Conservation (phyloP, 148 eudicot genomes). For the Limonium bicolor region DNA sequence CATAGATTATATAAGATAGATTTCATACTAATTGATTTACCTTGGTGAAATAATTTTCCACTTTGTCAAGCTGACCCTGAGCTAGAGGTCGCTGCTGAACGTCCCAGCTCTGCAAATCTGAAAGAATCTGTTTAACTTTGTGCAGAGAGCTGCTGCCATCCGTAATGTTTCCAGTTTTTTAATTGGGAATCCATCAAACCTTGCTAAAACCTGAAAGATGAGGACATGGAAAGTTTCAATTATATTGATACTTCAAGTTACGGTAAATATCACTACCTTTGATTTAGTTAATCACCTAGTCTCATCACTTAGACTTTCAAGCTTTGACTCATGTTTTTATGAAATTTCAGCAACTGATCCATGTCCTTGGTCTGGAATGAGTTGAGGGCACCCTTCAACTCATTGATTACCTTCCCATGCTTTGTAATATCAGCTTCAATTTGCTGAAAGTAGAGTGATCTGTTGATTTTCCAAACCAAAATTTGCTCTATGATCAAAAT, state of each 20-base stretch:
- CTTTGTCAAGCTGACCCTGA: conserved; percentile 62
- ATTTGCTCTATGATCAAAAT: too few relatives aligned
- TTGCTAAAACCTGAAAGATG: conserved; percentile 62
- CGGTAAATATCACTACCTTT: too few relatives aligned
- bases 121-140: conserved; percentile 45
- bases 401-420: conserved; percentile 43
- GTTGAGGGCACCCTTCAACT: conserved; percentile 38
- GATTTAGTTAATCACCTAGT: too few relatives aligned
- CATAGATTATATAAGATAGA: background rate
- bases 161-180: conserved; percentile 84
- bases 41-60: conserved; percentile 82
- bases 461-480: too few relatives aligned
- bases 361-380: conserved; percentile 77
- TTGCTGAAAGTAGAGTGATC: conserved; percentile 83
- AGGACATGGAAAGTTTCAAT: too few relatives aligned
- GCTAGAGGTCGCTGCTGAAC: conserved; percentile 49
- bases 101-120: conserved; percentile 63
- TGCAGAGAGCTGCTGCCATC: conserved; percentile 73
- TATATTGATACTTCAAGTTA: too few relatives aligned
- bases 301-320: conserved; percentile 90
- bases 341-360: conserved; percentile 74
- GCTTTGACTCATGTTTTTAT: conserved; percentile 57
- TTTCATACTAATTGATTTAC: conserved; percentile 17
- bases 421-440: conserved; percentile 81
- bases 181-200: conserved; percentile 79